Evolutionary conservation across 1,284 basidiomycete genomes (phyloP).

Genomic region (Apiotrichum akiyoshidainum): DNA sequence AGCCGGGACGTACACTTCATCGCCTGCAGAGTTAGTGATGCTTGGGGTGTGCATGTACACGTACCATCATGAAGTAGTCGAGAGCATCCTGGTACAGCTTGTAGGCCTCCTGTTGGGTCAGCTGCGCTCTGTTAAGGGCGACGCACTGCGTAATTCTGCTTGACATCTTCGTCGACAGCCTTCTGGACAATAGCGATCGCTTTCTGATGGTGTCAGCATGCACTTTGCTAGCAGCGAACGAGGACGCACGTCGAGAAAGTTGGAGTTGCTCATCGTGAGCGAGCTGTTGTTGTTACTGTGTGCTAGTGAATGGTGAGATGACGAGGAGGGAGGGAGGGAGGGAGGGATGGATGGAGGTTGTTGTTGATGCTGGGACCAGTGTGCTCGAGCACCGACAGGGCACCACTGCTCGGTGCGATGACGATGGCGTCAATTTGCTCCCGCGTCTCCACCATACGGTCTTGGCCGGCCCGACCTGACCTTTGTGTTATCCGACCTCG

Average conservation of each 20-base stretch:
- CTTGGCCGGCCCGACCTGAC: neutral
- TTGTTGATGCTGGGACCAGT: too few species aligned
- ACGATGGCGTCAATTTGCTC: neutral
- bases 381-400: too few species aligned
- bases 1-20: constrained; percentile 60
- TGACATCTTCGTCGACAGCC: constrained; percentile 92
- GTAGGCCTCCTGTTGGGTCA: constrained; percentile 67
- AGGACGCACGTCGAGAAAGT: constrained; percentile 55
- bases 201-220: constrained; percentile 57
- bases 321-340: neutral
- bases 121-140: neutral
- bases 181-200: constrained; percentile 92
- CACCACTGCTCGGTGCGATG: neutral
- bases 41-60: constrained; percentile 3
- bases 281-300: neutral
- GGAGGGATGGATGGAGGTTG: neutral
- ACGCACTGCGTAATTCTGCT: constrained; percentile 72
- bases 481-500: too few species aligned
- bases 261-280: constrained; percentile 52
- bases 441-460: neutral
- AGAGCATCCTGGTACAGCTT: constrained; percentile 91
- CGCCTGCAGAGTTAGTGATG: constrained; percentile 32
- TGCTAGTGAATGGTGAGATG: neutral
- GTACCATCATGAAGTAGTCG: constrained; percentile 94
- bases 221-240: neutral